These are phyloP conservation scores for Phytophthora pini DNA, from an alignment of 352 stramenopile genomes.

Conservation along the genomic window DNA sequence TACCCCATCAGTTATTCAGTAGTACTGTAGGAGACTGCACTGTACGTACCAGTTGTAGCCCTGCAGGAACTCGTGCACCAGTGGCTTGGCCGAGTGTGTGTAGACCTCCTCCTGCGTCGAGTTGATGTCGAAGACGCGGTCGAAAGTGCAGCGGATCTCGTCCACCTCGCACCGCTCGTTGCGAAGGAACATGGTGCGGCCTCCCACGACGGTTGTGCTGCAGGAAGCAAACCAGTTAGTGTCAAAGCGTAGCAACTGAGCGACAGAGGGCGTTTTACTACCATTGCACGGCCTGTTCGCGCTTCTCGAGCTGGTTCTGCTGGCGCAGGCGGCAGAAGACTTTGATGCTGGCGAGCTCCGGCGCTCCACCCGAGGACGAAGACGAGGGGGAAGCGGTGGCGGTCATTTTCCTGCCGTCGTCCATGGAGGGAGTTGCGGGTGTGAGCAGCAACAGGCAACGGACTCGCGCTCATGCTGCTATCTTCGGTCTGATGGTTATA, in stretches of 20 bases:
- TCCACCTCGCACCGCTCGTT: conserved; percentile 78
- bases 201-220: conserved; percentile 65
- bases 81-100: conserved; percentile 65
- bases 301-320: conserved; percentile 77
- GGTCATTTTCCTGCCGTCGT: conserved; percentile 36
- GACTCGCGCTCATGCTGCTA: conserved; percentile 1
- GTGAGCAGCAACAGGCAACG: not conserved
- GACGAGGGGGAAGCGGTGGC: conserved; percentile 13
- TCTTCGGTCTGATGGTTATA: conserved; percentile 4
- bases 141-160: conserved; percentile 78
- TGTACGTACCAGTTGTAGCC: conserved; percentile 74
- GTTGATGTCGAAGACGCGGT: conserved; percentile 68
- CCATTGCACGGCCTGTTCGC: conserved; percentile 68
- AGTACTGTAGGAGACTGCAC: not conserved
- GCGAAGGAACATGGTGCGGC: conserved; percentile 63
- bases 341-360: conserved; percentile 55
- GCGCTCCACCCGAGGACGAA: conserved; percentile 2
- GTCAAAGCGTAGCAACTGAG: not conserved
- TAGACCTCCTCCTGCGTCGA: conserved; percentile 77
- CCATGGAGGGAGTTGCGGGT: conserved; percentile 23
- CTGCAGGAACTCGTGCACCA: conserved; percentile 71
- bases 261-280: conserved; percentile 9
- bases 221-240: not conserved
- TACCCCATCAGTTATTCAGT: not conserved
- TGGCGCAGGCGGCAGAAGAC: conserved; percentile 82